Conservation (phyloP, 2,329 filamentous ascomycete genomes). For the Apiospora kogelbergensis region DNA sequence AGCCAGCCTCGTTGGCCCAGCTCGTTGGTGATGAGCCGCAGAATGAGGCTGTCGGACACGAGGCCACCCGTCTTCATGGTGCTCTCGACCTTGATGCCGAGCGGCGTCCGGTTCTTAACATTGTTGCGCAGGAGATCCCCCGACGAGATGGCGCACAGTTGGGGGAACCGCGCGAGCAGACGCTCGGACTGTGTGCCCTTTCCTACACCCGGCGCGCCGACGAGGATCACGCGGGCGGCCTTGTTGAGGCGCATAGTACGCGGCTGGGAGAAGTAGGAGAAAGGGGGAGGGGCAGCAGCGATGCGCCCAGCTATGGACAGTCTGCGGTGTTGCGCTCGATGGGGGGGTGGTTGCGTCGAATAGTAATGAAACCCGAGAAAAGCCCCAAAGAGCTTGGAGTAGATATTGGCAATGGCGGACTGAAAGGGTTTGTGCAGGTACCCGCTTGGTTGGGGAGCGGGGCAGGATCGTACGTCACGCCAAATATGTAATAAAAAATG, state of each 20-base stretch:
- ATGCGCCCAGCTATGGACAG: constrained; percentile 13
- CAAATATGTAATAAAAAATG: neutral
- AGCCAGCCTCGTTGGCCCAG: constrained; percentile 86
- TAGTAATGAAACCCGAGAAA: constrained; percentile 3
- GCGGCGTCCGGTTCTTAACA: constrained; percentile 82
- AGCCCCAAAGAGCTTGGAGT: neutral
- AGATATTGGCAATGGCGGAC: constrained; percentile 1
- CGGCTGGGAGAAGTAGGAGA: constrained; percentile 12
- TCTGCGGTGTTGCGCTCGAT: constrained; percentile 14
- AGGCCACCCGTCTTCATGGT: constrained; percentile 86
- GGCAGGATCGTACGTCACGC: constrained; percentile 10
- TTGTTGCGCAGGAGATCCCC: constrained; percentile 90
- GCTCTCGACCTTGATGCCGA: constrained; percentile 87
- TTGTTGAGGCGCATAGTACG: constrained; percentile 64
- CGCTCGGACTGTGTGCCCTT: constrained; percentile 96
- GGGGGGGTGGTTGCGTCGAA: constrained; percentile 16
- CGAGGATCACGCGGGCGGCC: constrained; percentile 89
- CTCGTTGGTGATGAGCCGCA: constrained; percentile 89
- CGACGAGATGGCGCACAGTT: constrained; percentile 88
- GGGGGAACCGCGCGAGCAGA: constrained; percentile 80
- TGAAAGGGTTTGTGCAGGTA: constrained; percentile 11
- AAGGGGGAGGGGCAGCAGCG: neutral
- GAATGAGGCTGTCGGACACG: constrained; percentile 89
- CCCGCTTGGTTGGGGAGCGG: neutral
- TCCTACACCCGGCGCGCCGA: constrained; percentile 94